Conservation (phyloP, 441 rosid species). For the Aquilaria agallochum region DNA sequence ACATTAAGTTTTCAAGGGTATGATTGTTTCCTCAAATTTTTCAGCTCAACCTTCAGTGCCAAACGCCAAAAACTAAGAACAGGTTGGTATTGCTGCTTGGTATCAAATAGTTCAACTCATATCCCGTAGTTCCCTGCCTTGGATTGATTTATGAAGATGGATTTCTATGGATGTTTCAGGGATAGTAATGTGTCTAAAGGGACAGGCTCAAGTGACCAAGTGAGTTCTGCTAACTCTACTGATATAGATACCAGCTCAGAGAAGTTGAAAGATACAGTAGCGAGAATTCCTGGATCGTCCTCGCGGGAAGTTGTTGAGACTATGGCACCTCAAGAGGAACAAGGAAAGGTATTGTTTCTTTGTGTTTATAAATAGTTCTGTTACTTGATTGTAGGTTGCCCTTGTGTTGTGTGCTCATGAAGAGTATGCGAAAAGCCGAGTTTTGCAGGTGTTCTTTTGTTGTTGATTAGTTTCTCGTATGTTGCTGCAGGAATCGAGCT, state of each 20-base stretch:
- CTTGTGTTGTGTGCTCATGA: neutral
- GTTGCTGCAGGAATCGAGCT: constrained; percentile 29
- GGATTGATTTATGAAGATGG: neutral
- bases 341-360: constrained; percentile 24
- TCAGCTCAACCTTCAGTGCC: constrained; percentile 53
- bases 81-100: constrained; percentile 23
- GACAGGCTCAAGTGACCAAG: constrained; percentile 23
- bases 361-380: neutral
- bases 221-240: constrained; percentile 15
- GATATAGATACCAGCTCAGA: constrained; percentile 35
- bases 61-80: constrained; percentile 41
- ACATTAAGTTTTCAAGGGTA: too few relatives aligned
- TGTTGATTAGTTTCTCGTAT: neutral
- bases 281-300: constrained; percentile 22
- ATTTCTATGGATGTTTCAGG: constrained; percentile 23
- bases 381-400: neutral
- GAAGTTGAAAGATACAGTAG: constrained; percentile 23
- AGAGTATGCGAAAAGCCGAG: too few relatives aligned
- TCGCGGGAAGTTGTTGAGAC: constrained; percentile 30
- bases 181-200: constrained; percentile 32
- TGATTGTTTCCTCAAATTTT: constrained; percentile 7
- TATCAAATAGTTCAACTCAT: neutral
- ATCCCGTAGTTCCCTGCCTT: neutral
- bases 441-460: neutral
- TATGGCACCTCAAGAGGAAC: constrained; percentile 21